phyloP scores from a whole-genome alignment of 805 yeast species.

The Spathaspora girioi region DNA sequence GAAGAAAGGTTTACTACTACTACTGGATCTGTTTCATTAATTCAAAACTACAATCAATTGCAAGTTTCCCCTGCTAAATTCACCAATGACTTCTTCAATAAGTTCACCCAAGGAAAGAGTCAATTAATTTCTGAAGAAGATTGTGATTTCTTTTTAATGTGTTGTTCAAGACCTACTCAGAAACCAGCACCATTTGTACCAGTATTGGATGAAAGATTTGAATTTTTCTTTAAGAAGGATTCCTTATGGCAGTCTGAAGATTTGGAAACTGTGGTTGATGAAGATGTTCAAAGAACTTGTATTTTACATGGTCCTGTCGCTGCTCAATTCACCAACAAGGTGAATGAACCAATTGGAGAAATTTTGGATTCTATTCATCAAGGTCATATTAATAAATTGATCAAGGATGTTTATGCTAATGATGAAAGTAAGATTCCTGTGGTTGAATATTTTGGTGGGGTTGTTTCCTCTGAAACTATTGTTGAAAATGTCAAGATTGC shows the following conservation, averaged over 20 bases:
- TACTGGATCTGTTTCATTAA: conserved; percentile 54
- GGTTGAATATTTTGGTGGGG: conserved; percentile 89
- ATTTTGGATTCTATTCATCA: conserved; percentile 86
- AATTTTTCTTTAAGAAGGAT: conserved; percentile 96
- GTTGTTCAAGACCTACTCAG: conserved; percentile 79
- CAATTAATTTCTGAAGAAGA: conserved; percentile 95
- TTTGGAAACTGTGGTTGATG: conserved; percentile 90
- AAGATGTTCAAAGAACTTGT: conserved; percentile 98
- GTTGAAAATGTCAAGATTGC: conserved; percentile 13
- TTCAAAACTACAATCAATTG: conserved; percentile 71
- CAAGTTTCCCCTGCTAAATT: conserved; percentile 60
- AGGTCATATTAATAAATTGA: conserved; percentile 73
- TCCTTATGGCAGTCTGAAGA: conserved; percentile 99
- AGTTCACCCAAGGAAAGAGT: conserved; percentile 69
- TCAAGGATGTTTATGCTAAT: conserved; percentile 66
- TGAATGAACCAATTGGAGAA: conserved; percentile 89
- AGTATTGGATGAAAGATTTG: conserved; percentile 88
- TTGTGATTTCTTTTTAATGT: conserved; percentile 83
- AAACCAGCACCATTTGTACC: conserved; percentile 99
- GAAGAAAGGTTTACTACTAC: conserved; percentile 87
- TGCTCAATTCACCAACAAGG: conserved; percentile 81
- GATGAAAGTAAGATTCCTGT: conserved; percentile 75
- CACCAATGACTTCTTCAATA: conserved; percentile 55
- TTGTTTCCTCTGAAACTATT: conserved; percentile 42
- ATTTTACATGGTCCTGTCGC: conserved; percentile 98